These are phyloP conservation scores for Magnaporthiopsis incrustans DNA, from an alignment of 2,329 filamentous ascomycete species.

Conservation along the genomic window DNA sequence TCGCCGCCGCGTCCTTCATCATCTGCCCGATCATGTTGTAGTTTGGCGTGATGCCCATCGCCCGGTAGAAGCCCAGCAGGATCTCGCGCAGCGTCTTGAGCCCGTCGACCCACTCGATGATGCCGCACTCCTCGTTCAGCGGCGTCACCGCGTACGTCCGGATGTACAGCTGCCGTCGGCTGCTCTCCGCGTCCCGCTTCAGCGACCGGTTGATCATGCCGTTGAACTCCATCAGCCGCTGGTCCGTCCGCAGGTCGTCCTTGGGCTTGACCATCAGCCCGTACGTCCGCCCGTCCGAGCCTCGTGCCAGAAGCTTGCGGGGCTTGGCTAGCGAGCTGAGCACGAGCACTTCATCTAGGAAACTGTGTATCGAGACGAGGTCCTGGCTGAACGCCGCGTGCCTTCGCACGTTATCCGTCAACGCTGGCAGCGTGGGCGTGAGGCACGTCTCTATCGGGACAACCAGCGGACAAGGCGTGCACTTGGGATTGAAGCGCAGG, in stretches of 20 bases:
- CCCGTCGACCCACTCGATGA: conserved; percentile 98
- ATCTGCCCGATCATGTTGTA: conserved; percentile 57
- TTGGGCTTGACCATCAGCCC: conserved; percentile 95
- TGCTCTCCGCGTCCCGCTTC: conserved; percentile 85
- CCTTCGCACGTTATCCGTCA: conserved; percentile 61
- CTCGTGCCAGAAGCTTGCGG: conserved; percentile 77
- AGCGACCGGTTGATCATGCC: conserved; percentile 93
- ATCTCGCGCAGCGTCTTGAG: conserved; percentile 92
- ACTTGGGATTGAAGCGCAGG: conserved; percentile 76
- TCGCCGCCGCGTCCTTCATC: conserved; percentile 55
- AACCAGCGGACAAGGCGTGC: conserved; percentile 74
- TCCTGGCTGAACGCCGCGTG: conserved; percentile 86
- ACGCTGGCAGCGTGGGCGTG: conserved; percentile 70
- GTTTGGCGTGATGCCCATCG: conserved; percentile 62
- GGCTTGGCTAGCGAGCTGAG: conserved; percentile 89
- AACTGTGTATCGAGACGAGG: conserved; percentile 71
- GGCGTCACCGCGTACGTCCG: conserved; percentile 96
- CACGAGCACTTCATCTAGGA: conserved; percentile 83
- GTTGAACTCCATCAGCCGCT: conserved; percentile 98
- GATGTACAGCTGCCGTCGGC: conserved; percentile 85
- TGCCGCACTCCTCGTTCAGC: conserved; percentile 92
- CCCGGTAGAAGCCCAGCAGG: conserved; percentile 67
- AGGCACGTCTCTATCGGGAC: conserved; percentile 83
- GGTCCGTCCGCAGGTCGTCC: conserved; percentile 93
- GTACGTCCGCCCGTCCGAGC: conserved; percentile 82